These are phyloP conservation scores for Stemphylium beticola DNA, from an alignment of 2,329 filamentous ascomycete genomes.

Conservation along the genomic window DNA sequence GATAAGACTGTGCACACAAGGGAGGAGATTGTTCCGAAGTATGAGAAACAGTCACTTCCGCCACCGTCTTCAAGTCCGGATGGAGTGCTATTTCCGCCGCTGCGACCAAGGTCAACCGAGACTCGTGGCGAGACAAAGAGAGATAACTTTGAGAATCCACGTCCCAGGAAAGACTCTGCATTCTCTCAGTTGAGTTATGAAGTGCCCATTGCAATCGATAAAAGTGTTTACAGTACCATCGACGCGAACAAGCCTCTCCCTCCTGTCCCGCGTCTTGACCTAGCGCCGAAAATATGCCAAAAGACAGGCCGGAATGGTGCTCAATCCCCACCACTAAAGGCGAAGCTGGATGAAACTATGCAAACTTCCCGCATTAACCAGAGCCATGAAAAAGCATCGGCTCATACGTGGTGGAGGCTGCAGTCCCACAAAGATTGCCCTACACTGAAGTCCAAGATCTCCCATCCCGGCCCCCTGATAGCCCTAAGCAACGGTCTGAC, in stretches of 20 bases:
- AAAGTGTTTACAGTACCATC: background rate
- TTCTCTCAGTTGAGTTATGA: constrained; percentile 18
- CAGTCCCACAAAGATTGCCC: constrained; percentile 3
- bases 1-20: background rate
- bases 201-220: constrained; percentile 14
- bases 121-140: background rate
- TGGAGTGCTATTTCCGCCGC: constrained; percentile 3
- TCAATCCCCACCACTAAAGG: background rate
- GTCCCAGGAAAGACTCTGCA: constrained; percentile 1
- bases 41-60: background rate
- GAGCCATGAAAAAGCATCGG: background rate
- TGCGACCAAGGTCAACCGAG: background rate
- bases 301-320: background rate
- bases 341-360: background rate
- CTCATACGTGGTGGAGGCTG: constrained; percentile 9
- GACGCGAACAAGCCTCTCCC: constrained; percentile 26
- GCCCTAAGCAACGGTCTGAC: constrained; percentile 1
- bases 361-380: background rate
- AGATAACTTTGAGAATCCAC: background rate
- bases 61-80: background rate
- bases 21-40: background rate
- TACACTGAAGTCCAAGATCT: constrained; percentile 33
- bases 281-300: background rate
- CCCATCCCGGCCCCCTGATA: constrained; percentile 23
- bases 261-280: constrained; percentile 6